Evolutionary conservation across 31 red algal species (phyloP), one percentile per base, ranked within the genome.

Genomic region (Endocladia muricata): DNA sequence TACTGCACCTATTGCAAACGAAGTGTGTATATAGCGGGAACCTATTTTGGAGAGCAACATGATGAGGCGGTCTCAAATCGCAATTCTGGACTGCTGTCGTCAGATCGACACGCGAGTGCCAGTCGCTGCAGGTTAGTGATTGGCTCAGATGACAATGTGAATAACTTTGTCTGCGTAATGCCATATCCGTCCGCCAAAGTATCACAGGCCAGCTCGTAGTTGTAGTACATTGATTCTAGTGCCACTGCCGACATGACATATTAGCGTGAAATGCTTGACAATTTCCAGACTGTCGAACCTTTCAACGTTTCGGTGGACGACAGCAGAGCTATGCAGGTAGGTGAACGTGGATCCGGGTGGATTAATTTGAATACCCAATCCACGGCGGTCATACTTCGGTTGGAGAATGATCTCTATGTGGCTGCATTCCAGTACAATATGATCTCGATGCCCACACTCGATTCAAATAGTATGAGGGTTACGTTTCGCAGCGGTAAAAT

Each of bases 191-290:
- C 5, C 43, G 9, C 5, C 11, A 22, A 4, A 70, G 4, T 13
- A n/a, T 4, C 21, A 8, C 7, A 34, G 21, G 42, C 26, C 7
- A 9, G 8, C 22, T 11, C 66, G 42, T 15, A 41, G 13, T 41
- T 0, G 22, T 58, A 48, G 43, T 28, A 39, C 70, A 0, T 74
- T 28, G 70, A 74, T 44, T 74, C 44, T 58, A 22, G 70, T 11
- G 0, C 70, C n/a, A 74, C 41, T 52, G 70, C 70, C 22, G 44
- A 74, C 40, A 74, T 74, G 70, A 52, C 47, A 28, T 74, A n/a
- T 22, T 30, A 58, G 0, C 9, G 19, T 13, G 9, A 9, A 13
- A 0, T 74, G 44, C 57, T 74, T 59, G 8, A 60, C 7, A 0
- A 55, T 58, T 23, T 57, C 7, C 15, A 74, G 40, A 23, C 15